These are phyloP conservation scores for Mycena amicta DNA, from an alignment of 768 basidiomycete species.

Conservation along the genomic window DNA sequence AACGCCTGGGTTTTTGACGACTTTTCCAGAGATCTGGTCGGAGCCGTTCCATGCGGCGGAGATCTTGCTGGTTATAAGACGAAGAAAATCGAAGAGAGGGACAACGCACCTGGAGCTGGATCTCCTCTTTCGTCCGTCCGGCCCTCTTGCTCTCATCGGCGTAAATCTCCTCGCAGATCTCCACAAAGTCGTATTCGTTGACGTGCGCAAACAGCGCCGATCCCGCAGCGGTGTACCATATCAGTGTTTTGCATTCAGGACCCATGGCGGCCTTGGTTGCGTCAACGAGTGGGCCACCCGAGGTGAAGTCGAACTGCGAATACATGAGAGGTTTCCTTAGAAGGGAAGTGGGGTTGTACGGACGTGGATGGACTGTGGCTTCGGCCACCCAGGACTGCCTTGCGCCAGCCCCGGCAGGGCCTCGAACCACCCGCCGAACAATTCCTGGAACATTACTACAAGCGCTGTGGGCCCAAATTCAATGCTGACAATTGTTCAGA, in stretches of 20 bases:
- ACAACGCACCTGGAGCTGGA: slow-evolving; percentile 2
- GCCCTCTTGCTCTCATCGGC: slow-evolving; percentile 6
- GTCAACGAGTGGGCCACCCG: slow-evolving; percentile 7
- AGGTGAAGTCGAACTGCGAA: slow-evolving; percentile 9
- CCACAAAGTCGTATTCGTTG: slow-evolving; percentile 11
- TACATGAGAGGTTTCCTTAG: not conserved
- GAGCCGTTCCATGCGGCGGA: slow-evolving; percentile 4
- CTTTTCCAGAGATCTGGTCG: not conserved
- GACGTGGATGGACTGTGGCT: slow-evolving; percentile 13
- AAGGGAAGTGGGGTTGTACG: not conserved
- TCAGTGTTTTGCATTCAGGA: slow-evolving; percentile 12
- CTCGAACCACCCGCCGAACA: slow-evolving; percentile 11
- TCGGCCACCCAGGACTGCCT: slow-evolving; percentile 11
- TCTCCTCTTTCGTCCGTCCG: slow-evolving; percentile 9
- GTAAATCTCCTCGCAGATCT: slow-evolving; percentile 5
- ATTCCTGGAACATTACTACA: not conserved
- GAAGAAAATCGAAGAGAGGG: too few species aligned
- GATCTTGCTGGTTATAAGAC: not conserved
- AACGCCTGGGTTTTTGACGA: slow-evolving; percentile 4
- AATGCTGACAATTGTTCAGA: not conserved
- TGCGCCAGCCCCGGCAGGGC: not conserved
- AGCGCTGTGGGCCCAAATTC: not conserved
- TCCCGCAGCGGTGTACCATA: not conserved
- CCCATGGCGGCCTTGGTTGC: slow-evolving; percentile 10
- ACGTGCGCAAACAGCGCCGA: not conserved